Conservation (phyloP, 257 asterid genomes). For the Buddleja alternifolia region DNA sequence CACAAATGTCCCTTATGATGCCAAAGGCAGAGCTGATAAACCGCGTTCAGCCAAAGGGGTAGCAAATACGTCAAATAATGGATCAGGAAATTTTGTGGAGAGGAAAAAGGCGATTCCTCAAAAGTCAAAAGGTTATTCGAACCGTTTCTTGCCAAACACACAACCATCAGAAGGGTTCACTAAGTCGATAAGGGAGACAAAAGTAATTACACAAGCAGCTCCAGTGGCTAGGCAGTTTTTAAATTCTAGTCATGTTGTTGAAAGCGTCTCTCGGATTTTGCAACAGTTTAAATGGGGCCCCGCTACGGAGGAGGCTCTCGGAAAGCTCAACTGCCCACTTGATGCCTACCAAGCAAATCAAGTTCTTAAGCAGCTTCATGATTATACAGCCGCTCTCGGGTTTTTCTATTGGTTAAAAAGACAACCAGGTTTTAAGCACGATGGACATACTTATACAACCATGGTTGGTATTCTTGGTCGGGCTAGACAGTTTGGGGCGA, state of each 20-base stretch:
- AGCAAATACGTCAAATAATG: constrained; percentile 33
- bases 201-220: constrained; percentile 38
- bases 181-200: constrained; percentile 47
- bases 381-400: constrained; percentile 69
- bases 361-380: constrained; percentile 83
- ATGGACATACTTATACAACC: constrained; percentile 92
- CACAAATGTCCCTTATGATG: constrained; percentile 26
- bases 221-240: constrained; percentile 45
- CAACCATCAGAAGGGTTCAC: constrained; percentile 48
- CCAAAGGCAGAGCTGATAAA: constrained; percentile 47
- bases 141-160: constrained; percentile 35
- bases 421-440: constrained; percentile 86
- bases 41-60: constrained; percentile 40
- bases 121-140: constrained; percentile 50
- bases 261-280: constrained; percentile 57
- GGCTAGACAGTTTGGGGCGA: constrained; percentile 71
- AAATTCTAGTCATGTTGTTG: constrained; percentile 49
- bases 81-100: constrained; percentile 34
- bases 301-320: constrained; percentile 70
- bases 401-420: constrained; percentile 88
- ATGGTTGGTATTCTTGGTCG: constrained; percentile 98
- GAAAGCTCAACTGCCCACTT: constrained; percentile 54
- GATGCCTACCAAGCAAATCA: constrained; percentile 94
- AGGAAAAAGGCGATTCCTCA: constrained; percentile 53
- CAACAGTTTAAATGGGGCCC: constrained; percentile 76